Percentiles rank a stretch among this genome's conserved stretches.
Evolutionary conservation across 169 alveolate genomes (phyloP).

Genomic region (Eimeria mitis): DNA sequence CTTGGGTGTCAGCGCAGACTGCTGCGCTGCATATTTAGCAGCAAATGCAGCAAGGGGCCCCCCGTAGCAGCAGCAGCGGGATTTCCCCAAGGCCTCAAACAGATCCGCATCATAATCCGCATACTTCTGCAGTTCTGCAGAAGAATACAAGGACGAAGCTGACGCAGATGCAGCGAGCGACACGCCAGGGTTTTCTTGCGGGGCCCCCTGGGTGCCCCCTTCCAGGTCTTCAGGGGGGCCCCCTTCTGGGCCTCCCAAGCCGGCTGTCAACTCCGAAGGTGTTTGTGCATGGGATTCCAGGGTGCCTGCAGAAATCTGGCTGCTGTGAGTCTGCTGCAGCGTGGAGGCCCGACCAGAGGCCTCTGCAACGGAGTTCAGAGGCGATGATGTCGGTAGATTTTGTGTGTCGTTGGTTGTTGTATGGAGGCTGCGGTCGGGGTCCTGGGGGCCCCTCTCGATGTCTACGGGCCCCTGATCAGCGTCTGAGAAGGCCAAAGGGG

Average conservation of each 20-base stretch:
- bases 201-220: neutral
- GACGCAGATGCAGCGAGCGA: neutral
- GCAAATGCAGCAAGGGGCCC: constrained; percentile 51
- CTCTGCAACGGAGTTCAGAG: neutral
- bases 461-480: neutral
- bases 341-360: neutral
- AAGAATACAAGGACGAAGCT: neutral
- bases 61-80: constrained; percentile 40
- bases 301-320: neutral
- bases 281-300: neutral
- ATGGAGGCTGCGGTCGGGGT: neutral
- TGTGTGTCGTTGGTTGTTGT: neutral
- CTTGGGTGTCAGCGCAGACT: constrained; percentile 2
- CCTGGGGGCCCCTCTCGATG: constrained; percentile 13
- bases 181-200: neutral
- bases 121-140: neutral
- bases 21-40: constrained; percentile 45
- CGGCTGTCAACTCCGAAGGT: neutral
- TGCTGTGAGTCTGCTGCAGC: neutral
- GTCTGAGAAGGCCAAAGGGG: neutral
- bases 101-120: constrained; percentile 16
- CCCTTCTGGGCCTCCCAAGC: neutral
- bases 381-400: neutral
- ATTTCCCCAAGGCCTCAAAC: neutral
- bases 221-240: neutral